Base-by-base conservation (phyloP, 2,329 filamentous ascomycete species). In the Cyphellophora europaea region DNA sequence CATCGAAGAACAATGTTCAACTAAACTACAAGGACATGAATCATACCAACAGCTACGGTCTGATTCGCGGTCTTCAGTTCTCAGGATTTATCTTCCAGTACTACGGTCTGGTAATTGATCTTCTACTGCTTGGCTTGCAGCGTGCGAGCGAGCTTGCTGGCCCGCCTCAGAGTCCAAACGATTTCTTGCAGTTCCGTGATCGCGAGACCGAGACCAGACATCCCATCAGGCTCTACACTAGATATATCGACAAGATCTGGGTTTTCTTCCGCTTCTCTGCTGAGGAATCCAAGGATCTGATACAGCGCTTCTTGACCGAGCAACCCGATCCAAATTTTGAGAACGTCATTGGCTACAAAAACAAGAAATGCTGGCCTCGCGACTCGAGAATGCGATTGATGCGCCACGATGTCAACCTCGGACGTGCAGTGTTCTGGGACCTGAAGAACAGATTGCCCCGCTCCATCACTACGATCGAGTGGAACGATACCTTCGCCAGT, bases 21-120 rank as follows among this genome's bases (percentile, higher is more conserved):
- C 74, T 98, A 44, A 95, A 93, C 43, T 98, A 98, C 70, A 98
- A 98, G 67, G 91, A 98, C 52, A 98, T 98, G 91, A 96, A 95
- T 55, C 91, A 98, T 54, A 91, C 93, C 55, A 98, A 98, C 63
- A 93, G 86, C 55, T 98, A 96, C 55, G 91, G 91, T 49, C 83
- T 98, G 82, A 95, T 98, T 52, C 86, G 91, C 52, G 91, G 93
- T 49, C 72, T 98, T 11, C 93, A 98, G 49, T 98, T 98, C 63
- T 95, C 91, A 2, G 91, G 86, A 0, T 98, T 98, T 44, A 91
- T 98, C 14, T 98, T 98, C 72, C 91, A 98, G 56, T 98, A 88
- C 69, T 98, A 98, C 51, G 91, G 93, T 30, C 69, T 98, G 42
- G 89, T 98, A 40, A 78, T 98, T 35, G 91, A 98, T 63, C 71